phyloP scores from a whole-genome alignment of 768 basidiomycete species.

The Panaeolus papilionaceus region DNA sequence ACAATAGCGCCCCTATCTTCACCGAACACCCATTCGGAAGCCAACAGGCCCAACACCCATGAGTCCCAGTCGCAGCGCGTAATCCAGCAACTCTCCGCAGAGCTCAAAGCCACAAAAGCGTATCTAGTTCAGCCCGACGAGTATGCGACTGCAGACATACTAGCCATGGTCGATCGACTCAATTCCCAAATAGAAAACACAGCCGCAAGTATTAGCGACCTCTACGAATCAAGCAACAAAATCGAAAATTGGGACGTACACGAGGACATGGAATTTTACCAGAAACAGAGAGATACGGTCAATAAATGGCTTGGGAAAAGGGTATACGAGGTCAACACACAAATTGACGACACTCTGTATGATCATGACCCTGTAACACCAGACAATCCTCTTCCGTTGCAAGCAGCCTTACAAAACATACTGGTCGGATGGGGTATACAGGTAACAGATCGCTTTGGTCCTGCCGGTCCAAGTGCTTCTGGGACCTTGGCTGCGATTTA shows the following conservation, averaged over 20 bases:
- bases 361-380: conserved; percentile 14
- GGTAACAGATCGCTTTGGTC: conserved; percentile 7
- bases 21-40: background rate
- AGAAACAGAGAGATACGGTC: conserved; percentile 11
- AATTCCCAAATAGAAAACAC: conserved; percentile 30
- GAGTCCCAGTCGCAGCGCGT: conserved; percentile 4
- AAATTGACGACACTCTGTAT: conserved; percentile 17
- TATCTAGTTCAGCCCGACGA: conserved; percentile 29
- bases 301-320: conserved; percentile 11
- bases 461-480: background rate
- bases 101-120: conserved; percentile 28
- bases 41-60: background rate
- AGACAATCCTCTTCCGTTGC: conserved; percentile 18
- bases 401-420: conserved; percentile 17
- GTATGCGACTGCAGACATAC: conserved; percentile 24
- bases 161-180: conserved; percentile 27
- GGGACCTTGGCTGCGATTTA: background rate
- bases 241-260: conserved; percentile 16
- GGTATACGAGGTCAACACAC: conserved; percentile 17
- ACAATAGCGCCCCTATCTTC: background rate
- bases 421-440: conserved; percentile 16
- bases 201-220: conserved; percentile 31
- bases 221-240: conserved; percentile 38
- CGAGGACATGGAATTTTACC: background rate
- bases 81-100: conserved; percentile 20